Evolutionary conservation across 2,329 filamentous ascomycete species (phyloP), one percentile per base, ranked within the genome.

Genomic region (Trichoderma oligosporum): DNA sequence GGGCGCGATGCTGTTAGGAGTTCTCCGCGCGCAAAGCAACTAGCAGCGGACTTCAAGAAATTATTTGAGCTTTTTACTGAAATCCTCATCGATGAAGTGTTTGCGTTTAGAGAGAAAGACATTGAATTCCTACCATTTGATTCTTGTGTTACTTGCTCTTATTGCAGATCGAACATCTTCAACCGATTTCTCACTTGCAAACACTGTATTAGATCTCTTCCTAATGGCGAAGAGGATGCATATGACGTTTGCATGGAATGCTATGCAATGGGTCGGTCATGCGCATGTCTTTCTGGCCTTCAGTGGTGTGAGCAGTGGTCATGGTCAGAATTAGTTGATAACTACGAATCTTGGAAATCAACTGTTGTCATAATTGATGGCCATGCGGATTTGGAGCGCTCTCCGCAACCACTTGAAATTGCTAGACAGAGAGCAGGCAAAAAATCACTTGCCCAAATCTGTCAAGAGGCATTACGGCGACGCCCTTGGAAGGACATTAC

Each of bases 161-260:
- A 97, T 72, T 99, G 94, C 69, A 81, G 94, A 42, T 89, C 89
- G 61, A 97, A 97, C 67, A 95, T 99, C 56, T 97, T 97, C 79
- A 99, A 99, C 71, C 83, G 91, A 3, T 99, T 99, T 68, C 74
- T 99, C 22, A 96, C 92, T 3, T 99, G 94, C 76, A 90, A 90
- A 58, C 82, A 86, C 53, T 99, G 94, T 70, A 82, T 90, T 44
- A 80, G 86, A 33, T 77, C 80, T 47, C 78, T 89, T 18, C 76
- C 82, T 9, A 81, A 82, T 59, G 88, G 85, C 29, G 83, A 81
- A 14, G 87, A 91, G 56, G 89, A 97, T 67, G 89, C 89, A 0
- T 99, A 97, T 69, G 94, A 99, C 70, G 81, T 99, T 20, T 99
- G 94, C 68, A 92, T 99, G 89, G 94, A 99, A 64, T 99, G 94